Conservation (phyloP, 164 flowering plant species). For the Aristolochia californica region DNA sequence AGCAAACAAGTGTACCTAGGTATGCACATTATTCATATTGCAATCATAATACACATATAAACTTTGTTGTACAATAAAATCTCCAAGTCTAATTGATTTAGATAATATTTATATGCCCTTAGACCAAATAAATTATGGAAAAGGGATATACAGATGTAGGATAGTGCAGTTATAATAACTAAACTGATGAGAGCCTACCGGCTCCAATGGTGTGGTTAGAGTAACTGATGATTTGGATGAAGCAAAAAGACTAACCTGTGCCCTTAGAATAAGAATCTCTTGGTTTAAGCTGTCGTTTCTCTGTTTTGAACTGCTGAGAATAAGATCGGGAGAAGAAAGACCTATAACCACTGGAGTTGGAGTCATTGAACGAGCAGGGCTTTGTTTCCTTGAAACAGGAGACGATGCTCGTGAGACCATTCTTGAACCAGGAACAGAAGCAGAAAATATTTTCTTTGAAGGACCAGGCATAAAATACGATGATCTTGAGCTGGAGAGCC, state of each 20-base stretch:
- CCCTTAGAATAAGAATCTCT: conserved; percentile 46
- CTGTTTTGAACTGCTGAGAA: conserved; percentile 27
- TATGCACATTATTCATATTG: too few species aligned
- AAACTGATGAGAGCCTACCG: too few species aligned
- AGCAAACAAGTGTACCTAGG: too few species aligned
- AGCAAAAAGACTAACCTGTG: conserved; percentile 39
- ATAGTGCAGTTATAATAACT: too few species aligned
- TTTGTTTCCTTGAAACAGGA: conserved; percentile 39
- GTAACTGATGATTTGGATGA: too few species aligned
- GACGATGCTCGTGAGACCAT: conserved; percentile 46
- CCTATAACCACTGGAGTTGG: conserved; percentile 15
- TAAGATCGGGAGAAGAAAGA: conserved; percentile 23
- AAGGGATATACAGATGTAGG: too few species aligned
- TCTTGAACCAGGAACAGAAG: conserved; percentile 47
- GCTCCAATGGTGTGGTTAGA: too few species aligned
- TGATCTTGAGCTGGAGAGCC: conserved; percentile 20
- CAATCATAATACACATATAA: too few species aligned
- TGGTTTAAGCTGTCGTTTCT: conserved; percentile 33
- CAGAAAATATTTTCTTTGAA: conserved; percentile 28
- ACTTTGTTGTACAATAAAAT: too few species aligned
- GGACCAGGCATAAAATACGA: conserved; percentile 22
- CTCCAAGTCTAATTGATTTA: too few species aligned
- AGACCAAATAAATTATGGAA: too few species aligned
- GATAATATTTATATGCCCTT: too few species aligned
- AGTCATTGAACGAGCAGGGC: conserved; percentile 32